Percentiles rank a stretch among this genome's conserved stretches.
Conservation (phyloP, 306 rosid species). For the Glycyrrhiza uralensis region DNA sequence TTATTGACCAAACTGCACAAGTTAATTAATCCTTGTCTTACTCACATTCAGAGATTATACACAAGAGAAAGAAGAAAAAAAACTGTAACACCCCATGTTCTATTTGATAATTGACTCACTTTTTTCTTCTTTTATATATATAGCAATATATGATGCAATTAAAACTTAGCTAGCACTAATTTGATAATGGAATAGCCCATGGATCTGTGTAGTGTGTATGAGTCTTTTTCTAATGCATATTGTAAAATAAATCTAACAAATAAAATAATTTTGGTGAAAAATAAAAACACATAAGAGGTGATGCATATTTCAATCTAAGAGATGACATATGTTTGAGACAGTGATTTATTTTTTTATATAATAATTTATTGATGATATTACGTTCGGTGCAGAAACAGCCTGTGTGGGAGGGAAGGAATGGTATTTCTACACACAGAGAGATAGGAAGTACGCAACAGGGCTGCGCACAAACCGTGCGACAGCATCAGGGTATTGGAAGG, state of each 20-base stretch:
- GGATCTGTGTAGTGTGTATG: no score
- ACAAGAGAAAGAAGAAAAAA: background rate
- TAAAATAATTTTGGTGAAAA: no score
- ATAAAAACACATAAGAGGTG: no score
- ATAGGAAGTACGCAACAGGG: slow-evolving; percentile 84
- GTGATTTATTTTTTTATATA: no score
- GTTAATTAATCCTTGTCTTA: slow-evolving; percentile 16
- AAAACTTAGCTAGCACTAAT: no score
- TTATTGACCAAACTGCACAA: slow-evolving; percentile 18
- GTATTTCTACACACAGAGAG: slow-evolving; percentile 86
- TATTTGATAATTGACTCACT: background rate
- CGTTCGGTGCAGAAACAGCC: slow-evolving; percentile 43
- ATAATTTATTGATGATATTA: no score
- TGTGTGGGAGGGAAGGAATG: slow-evolving; percentile 94
- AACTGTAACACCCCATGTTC: background rate
- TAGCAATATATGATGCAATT: background rate
- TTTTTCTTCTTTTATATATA: background rate
- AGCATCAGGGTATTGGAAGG: slow-evolving; percentile 91
- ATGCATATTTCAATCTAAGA: no score
- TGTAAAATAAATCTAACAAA: no score
- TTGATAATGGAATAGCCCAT: no score
- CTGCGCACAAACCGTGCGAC: slow-evolving; percentile 89
- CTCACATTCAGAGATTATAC: background rate
- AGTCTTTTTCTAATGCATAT: no score
- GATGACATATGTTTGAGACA: no score